A percentile compares a stretch with the other conserved stretches of the same genome.
phyloP scores from a whole-genome alignment of 2,329 filamentous ascomycete species.

The Onygena corvina region DNA sequence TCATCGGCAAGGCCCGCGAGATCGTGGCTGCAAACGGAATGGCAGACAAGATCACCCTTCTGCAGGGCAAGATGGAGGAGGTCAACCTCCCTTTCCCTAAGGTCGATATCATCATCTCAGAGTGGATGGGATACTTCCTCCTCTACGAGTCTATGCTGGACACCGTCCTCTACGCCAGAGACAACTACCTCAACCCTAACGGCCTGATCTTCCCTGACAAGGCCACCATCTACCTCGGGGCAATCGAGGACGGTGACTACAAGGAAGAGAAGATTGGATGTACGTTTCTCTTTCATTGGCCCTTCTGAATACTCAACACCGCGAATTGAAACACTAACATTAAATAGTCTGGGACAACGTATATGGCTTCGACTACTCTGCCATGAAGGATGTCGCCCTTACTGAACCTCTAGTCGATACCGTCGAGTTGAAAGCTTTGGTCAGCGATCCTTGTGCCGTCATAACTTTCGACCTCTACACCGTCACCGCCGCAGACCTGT shows the following conservation, averaged over 20 bases:
- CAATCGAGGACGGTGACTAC: slow-evolving; percentile 97
- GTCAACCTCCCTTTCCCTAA: slow-evolving; percentile 84
- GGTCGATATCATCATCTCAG: slow-evolving; percentile 98
- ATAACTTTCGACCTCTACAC: slow-evolving; percentile 89
- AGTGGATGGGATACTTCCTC: slow-evolving; percentile 99
- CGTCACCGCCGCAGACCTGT: slow-evolving; percentile 68
- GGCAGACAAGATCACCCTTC: slow-evolving; percentile 87
- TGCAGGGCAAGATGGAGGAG: slow-evolving; percentile 99
- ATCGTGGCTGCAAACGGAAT: slow-evolving; percentile 89
- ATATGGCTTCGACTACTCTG: slow-evolving; percentile 93
- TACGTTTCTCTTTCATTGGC: slow-evolving; percentile 40
- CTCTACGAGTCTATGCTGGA: slow-evolving; percentile 99
- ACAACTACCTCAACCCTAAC: slow-evolving; percentile 74
- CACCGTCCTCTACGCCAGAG: slow-evolving; percentile 90
- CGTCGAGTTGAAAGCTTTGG: slow-evolving; percentile 91
- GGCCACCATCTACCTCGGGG: slow-evolving; percentile 91
- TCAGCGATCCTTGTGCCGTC: slow-evolving; percentile 77
- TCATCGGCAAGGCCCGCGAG: slow-evolving; percentile 95
- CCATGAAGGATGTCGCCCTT: slow-evolving; percentile 84
- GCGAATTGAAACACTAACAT: slow-evolving; percentile 18
- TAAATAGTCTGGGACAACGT: slow-evolving; percentile 92
- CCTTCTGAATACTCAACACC: neutral
- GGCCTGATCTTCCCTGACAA: slow-evolving; percentile 98
- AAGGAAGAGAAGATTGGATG: slow-evolving; percentile 99
- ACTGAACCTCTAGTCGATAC: slow-evolving; percentile 95